Evolutionary conservation across 495 filamentous ascomycete genomes (phyloP).

Genomic region (Friedmanniomyces endolithicus): DNA sequence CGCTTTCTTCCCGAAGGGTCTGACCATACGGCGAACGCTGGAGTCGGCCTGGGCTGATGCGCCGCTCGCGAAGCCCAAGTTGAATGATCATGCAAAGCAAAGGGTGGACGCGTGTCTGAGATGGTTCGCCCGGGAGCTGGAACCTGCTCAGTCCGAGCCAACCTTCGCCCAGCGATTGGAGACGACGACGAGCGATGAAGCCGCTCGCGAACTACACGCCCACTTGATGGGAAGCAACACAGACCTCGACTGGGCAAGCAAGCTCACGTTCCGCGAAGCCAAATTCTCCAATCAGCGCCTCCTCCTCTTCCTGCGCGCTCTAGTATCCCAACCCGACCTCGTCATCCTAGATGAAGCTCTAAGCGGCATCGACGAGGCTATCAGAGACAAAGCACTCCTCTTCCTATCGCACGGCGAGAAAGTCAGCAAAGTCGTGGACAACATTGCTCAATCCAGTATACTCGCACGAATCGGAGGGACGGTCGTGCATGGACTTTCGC

Average conservation of each 20-base stretch:
- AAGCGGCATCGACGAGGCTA: constrained; percentile 68
- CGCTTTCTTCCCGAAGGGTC: constrained; percentile 70
- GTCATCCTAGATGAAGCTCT: constrained; percentile 90
- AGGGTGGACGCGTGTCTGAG: constrained; percentile 53
- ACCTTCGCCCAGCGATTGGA: constrained; percentile 1
- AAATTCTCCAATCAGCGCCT: constrained; percentile 70
- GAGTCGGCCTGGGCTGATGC: constrained; percentile 86
- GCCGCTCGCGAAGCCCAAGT: constrained; percentile 53
- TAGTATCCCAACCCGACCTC: constrained; percentile 73
- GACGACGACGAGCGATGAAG: not conserved
- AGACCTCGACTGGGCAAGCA: constrained; percentile 53
- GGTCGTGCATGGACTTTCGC: constrained; percentile 42
- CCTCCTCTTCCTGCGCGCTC: constrained; percentile 69
- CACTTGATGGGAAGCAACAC: not conserved
- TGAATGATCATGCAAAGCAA: constrained; percentile 41
- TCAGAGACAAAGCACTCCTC: constrained; percentile 70
- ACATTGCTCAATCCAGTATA: not conserved
- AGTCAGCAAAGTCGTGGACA: not conserved
- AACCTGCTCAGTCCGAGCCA: constrained; percentile 31
- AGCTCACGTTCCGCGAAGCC: constrained; percentile 58
- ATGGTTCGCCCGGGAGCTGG: constrained; percentile 65
- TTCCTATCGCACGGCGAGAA: constrained; percentile 45
- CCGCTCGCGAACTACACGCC: not conserved
- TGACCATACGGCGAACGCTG: constrained; percentile 61
- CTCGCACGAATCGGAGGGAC: constrained; percentile 25